A percentile compares a stretch with the other conserved stretches of the same genome.
Evolutionary conservation across 1,284 basidiomycete genomes (phyloP).

Genomic region (Apiotrichum sp.): DNA sequence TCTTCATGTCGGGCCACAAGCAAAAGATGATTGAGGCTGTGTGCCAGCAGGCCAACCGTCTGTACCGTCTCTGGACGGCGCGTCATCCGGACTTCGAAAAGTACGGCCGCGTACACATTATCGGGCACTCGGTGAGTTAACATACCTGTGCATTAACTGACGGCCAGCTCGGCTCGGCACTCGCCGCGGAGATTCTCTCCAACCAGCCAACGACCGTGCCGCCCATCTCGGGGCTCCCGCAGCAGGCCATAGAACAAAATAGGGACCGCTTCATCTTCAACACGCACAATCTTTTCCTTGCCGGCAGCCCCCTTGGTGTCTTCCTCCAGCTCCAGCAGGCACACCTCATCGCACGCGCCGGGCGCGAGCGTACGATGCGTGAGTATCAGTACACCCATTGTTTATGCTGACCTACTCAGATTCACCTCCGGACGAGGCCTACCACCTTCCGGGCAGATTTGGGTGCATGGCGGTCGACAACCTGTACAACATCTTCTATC

Average conservation of each 20-base stretch:
- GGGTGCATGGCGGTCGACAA: conserved; percentile 53
- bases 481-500: conserved; percentile 52
- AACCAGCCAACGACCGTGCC: conserved; percentile 53
- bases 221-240: conserved; percentile 42
- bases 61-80: conserved; percentile 53
- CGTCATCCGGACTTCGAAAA: conserved; percentile 52
- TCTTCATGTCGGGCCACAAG: conserved; percentile 51
- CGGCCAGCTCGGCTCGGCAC: conserved; percentile 50
- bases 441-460: conserved; percentile 50
- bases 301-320: conserved; percentile 53
- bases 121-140: conserved; percentile 44
- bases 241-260: conserved; percentile 32
- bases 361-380: conserved; percentile 49
- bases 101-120: conserved; percentile 48
- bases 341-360: conserved; percentile 53
- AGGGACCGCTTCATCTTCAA: conserved; percentile 50
- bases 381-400: no score
- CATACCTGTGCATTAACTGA: conserved; percentile 1
- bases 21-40: conserved; percentile 53
- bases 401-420: conserved; percentile 6
- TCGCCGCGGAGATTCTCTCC: conserved; percentile 53
- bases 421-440: conserved; percentile 15
- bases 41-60: conserved; percentile 46
- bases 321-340: conserved; percentile 54
- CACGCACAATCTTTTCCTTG: conserved; percentile 50